A percentile compares a stretch with the other conserved stretches of the same genome.
These are phyloP conservation scores for Suhomyces bokatorum DNA, from an alignment of 1,139 yeast species.

Conservation along the genomic window DNA sequence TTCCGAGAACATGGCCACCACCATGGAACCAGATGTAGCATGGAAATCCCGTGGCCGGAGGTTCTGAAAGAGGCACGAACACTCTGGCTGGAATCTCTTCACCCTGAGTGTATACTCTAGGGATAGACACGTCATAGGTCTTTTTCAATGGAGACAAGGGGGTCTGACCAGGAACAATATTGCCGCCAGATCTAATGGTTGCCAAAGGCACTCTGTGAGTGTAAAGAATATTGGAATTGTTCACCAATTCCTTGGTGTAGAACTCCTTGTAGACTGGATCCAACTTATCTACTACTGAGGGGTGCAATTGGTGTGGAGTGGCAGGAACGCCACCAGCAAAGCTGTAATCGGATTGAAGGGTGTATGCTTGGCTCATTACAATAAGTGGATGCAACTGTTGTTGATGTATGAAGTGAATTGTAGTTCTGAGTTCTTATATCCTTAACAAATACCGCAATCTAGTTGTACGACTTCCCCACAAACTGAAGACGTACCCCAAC, in stretches of 20 bases:
- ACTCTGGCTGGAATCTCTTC: slow-evolving; percentile 39
- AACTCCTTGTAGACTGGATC: slow-evolving; percentile 41
- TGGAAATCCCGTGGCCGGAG: slow-evolving; percentile 47
- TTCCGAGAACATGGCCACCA: slow-evolving; percentile 53
- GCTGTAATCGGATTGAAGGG: slow-evolving; percentile 21
- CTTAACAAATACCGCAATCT: no score
- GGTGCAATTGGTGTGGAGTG: slow-evolving; percentile 28
- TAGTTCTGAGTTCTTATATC: no score
- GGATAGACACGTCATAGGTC: slow-evolving; percentile 35
- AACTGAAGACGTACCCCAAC: no score
- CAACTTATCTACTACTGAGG: slow-evolving; percentile 22
- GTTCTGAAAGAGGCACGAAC: slow-evolving; percentile 37
- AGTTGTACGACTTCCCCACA: no score
- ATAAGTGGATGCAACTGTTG: no score
- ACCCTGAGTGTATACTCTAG: slow-evolving; percentile 34
- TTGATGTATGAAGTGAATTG: no score
- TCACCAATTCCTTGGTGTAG: slow-evolving; percentile 29
- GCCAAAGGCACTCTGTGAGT: slow-evolving; percentile 44
- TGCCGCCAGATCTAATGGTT: slow-evolving; percentile 41
- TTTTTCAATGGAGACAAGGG: slow-evolving; percentile 29
- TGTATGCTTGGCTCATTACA: slow-evolving; percentile 2
- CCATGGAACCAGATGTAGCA: slow-evolving; percentile 50
- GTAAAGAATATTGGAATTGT: slow-evolving; percentile 36
- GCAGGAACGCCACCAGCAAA: slow-evolving; percentile 27
- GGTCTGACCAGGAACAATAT: slow-evolving; percentile 48